Evolutionary conservation across 306 rosid genomes (phyloP).

Genomic region (Luffa acutangula): DNA sequence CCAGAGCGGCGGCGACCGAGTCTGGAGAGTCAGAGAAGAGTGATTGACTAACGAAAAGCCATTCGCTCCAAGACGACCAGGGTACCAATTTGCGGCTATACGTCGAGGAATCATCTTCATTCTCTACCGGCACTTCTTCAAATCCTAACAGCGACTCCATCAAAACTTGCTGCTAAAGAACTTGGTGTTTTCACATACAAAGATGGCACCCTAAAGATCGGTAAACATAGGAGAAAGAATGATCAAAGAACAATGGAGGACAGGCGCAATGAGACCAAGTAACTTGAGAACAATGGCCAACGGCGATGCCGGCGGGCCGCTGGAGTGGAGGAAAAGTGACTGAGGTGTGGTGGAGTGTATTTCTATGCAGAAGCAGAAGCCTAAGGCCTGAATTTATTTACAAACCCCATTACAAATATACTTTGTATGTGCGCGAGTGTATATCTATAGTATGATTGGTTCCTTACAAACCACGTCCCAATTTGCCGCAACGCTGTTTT

Average conservation of each 20-base stretch:
- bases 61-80: slow-evolving; percentile 87
- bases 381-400: not conserved
- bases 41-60: slow-evolving; percentile 56
- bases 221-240: not conserved
- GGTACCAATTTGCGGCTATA: slow-evolving; percentile 54
- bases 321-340: not conserved
- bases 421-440: too few relatives aligned
- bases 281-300: not conserved
- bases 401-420: too few relatives aligned
- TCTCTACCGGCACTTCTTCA: slow-evolving; percentile 3
- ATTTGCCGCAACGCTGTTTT: too few relatives aligned
- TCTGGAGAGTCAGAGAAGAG: slow-evolving; percentile 58
- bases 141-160: slow-evolving; percentile 36
- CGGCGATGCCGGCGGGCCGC: not conserved
- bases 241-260: not conserved
- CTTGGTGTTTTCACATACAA: not conserved
- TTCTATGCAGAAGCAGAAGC: not conserved
- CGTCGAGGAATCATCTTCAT: slow-evolving; percentile 16
- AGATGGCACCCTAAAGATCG: not conserved
- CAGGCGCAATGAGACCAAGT: not conserved
- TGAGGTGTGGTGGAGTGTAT: not conserved
- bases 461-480: too few relatives aligned
- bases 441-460: too few relatives aligned
- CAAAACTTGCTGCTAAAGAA: not conserved
- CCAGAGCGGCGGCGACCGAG: slow-evolving; percentile 50